Evolutionary conservation across 208 protist species (phyloP).

Genomic region (Acanthamoeba healyi): DNA sequence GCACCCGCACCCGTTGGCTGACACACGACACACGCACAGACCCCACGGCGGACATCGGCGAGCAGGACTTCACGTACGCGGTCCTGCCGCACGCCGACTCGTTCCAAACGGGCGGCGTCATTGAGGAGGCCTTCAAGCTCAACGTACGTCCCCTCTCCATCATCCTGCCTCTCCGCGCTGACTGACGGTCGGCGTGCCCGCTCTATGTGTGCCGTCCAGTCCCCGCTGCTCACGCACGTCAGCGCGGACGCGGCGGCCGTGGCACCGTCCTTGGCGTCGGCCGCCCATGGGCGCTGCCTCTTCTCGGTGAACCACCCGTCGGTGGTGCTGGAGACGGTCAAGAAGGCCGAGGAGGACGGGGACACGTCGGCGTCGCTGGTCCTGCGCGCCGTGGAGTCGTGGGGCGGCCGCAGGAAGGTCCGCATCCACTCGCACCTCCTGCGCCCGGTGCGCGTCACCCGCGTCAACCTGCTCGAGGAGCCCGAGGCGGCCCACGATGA

Average conservation of each 20-base stretch:
- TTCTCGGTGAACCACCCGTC: conserved; percentile 7
- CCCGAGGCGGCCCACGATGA: background rate
- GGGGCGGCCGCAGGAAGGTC: background rate
- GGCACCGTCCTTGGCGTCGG: background rate
- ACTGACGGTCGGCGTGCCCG: background rate
- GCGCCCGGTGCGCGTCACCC: background rate
- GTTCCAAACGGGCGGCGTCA: conserved; percentile 78
- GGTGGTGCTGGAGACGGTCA: conserved; percentile 38
- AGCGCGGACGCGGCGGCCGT: background rate
- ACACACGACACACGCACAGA: background rate
- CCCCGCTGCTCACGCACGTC: background rate
- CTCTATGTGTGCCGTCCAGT: background rate
- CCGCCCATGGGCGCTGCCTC: background rate
- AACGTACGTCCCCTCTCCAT: conserved; percentile 46
- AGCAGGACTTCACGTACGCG: conserved; percentile 84
- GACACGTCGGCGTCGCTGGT: background rate
- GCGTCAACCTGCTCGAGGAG: conserved; percentile 13
- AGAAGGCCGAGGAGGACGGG: conserved; percentile 27
- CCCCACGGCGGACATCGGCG: conserved; percentile 55
- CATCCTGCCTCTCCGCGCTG: background rate
- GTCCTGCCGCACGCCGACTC: conserved; percentile 58
- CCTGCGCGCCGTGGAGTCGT: conserved; percentile 6
- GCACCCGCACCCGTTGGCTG: background rate
- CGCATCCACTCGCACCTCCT: background rate
- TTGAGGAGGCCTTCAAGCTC: conserved; percentile 80